Evolutionary conservation across 352 stramenopile genomes (phyloP), one percentile per base, ranked within the genome.

Genomic region (Globisporangium apiculatum): DNA sequence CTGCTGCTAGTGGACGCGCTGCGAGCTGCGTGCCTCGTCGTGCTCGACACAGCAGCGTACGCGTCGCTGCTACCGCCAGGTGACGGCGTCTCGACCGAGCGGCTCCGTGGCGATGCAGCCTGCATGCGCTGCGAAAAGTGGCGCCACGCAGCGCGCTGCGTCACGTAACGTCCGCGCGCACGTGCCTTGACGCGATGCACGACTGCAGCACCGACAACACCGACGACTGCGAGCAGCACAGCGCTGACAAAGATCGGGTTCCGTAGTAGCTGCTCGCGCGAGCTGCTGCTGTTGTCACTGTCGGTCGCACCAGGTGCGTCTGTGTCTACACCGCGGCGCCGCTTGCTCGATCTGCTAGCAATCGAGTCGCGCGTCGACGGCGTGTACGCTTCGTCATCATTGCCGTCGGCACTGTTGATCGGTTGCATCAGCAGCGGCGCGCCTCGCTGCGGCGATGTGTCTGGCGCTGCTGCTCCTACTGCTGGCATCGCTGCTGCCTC

Each of bases 231-330:
- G 18, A 89, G 56, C n/a, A 78, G 51, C 4, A 77, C 48, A 4
- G 62, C 59, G 8, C 60, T 69, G 31, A 76, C 68, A 45, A 81
- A 75, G 14, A 86, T 60, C 18, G 73, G 77, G 17, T 61, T 78
- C 43, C 59, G 73, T 50, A 73, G 46, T 48, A 78, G 51, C 7
- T 40, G 14, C 7, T 64, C 52, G 52, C 36, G 51, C 7, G 24
- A 31, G 38, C 24, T 15, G 24, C 24, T 15, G 8, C 3, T 7
- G 52, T 52, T n/a, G 14, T 45, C 52, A 12, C 41, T 45, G 14
- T 35, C 14, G 8, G 46, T 5, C 4, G 31, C 14, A 7, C 43
- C 48, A 14, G 9, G 7, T 10, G 4, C 0, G 9, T 38, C 9
- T 15, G 48, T 12, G 2, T 31, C 24, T 31, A 31, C 24, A 31